These are phyloP conservation scores for Kazachstania africana DNA, from an alignment of 805 yeast species.

Conservation along the genomic window DNA sequence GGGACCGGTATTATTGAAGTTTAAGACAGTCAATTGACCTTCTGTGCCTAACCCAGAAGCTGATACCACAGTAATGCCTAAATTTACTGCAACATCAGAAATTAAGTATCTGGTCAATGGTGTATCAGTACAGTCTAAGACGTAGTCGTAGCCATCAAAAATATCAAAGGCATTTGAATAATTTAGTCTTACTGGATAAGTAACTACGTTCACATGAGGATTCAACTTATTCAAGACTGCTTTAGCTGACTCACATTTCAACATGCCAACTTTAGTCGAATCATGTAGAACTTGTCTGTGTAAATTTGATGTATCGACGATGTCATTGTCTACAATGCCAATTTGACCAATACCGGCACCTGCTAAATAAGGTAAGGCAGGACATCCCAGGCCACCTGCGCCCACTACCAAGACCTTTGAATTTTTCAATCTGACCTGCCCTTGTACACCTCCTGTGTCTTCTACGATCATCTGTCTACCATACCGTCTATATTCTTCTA, in stretches of 20 bases:
- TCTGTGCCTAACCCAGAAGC: constrained; percentile 89
- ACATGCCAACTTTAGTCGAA: constrained; percentile 49
- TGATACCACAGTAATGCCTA: constrained; percentile 64
- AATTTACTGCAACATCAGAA: constrained; percentile 68
- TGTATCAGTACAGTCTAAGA: constrained; percentile 90
- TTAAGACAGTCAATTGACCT: constrained; percentile 75
- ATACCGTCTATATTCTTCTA: constrained; percentile 69
- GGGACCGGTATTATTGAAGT: constrained; percentile 60
- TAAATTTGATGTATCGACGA: constrained; percentile 72
- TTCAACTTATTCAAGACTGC: constrained; percentile 42
- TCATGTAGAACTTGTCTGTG: constrained; percentile 84
- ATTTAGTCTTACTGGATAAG: constrained; percentile 41
- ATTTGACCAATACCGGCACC: constrained; percentile 82
- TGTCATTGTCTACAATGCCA: constrained; percentile 82
- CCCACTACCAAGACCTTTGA: constrained; percentile 71
- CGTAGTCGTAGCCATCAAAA: constrained; percentile 53
- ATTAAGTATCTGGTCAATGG: constrained; percentile 80
- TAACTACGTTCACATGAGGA: constrained; percentile 47
- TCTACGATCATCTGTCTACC: constrained; percentile 96
- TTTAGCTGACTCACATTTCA: constrained; percentile 74
- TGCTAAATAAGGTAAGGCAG: constrained; percentile 70
- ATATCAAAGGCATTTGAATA: constrained; percentile 52
- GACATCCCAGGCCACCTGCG: constrained; percentile 95
- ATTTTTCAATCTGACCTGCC: constrained; percentile 48
- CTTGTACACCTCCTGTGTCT: constrained; percentile 41